Evolutionary conservation across 2,329 filamentous ascomycete genomes (phyloP), one percentile per base, ranked within the genome.

Genomic region (Fusarium secorum): DNA sequence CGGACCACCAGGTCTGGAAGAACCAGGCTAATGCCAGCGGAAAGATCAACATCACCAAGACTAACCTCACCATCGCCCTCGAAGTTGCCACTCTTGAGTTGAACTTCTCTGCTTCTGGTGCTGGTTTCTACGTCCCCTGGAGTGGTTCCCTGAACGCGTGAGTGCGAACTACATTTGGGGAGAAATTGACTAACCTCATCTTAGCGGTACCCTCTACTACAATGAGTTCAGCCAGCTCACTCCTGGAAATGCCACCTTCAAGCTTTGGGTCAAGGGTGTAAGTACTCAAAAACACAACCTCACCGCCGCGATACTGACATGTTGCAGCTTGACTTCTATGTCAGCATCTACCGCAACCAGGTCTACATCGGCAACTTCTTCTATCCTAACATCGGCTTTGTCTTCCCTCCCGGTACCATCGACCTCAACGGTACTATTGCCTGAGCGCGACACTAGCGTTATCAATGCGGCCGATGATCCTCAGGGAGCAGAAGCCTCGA

Each of bases 261-360:
- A 18, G 33, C 33, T 35, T 18, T 18, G 15, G 15, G 33, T 35
- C 1, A 18, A n/a, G 5, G 49, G 49, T 4, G 57, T 60, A 35
- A 36, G 56, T 53, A 28, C 3, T 17, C 4, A 4, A 20, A 39
- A 7, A 3, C 32, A 18, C 32, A 18, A 22, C 7, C 4, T 7
- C 8, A 3, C 1, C 1, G 4, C 0, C 18, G 4, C 22, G 5
- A 14, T 24, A 26, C 28, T 52, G 4, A 52, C 26, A 6, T n/a
- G 2, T 5, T n/a, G 5, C 20, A 58, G 45, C 28, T 41, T 15
- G 35, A 59, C 5, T 28, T 59, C 14, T 52, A 53, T 14, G 28
- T 58, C 35, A 22, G 20, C 18, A 41, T 59, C 35, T 53, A 53
- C 28, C 45, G 55, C 13, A 33, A 59, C 35, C 55, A 59, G 45